phyloP scores from a whole-genome alignment of 2,329 filamentous ascomycete species.

The Cercospora citrullina region DNA sequence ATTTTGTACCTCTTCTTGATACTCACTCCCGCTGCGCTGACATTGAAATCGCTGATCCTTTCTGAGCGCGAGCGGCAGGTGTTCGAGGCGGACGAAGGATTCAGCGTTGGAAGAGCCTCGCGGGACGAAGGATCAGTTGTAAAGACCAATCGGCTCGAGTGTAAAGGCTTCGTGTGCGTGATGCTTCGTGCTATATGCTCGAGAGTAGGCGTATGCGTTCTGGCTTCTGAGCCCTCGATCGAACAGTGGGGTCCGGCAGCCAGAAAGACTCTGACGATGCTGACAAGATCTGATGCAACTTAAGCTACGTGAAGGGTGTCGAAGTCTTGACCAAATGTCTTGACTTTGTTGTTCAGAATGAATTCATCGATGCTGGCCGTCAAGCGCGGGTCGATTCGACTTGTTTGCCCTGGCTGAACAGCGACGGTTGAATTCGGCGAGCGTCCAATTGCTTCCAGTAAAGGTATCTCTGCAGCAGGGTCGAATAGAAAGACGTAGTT shows the following conservation, averaged over 20 bases:
- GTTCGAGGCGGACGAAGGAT: not conserved
- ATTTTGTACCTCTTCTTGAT: not conserved
- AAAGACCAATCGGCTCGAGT: not conserved
- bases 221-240: not conserved
- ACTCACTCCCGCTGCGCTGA: not conserved
- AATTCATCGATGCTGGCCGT: not conserved
- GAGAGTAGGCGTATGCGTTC: no score
- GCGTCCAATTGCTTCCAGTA: not conserved
- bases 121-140: not conserved
- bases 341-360: not conserved
- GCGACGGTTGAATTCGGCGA: not conserved
- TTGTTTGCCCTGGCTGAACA: no score
- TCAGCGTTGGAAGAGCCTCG: not conserved
- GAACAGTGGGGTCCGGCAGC: not conserved
- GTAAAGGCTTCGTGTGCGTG: not conserved
- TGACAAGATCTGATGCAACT: not conserved
- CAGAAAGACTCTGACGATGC: not conserved
- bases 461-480: not conserved
- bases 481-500: not conserved
- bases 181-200: not conserved
- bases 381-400: not conserved
- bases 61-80: no score
- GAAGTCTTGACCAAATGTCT: not conserved
- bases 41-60: not conserved
- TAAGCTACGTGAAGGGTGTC: not conserved